Conservation (phyloP, 2,329 filamentous ascomycete species). For the Penicillium sp. region DNA sequence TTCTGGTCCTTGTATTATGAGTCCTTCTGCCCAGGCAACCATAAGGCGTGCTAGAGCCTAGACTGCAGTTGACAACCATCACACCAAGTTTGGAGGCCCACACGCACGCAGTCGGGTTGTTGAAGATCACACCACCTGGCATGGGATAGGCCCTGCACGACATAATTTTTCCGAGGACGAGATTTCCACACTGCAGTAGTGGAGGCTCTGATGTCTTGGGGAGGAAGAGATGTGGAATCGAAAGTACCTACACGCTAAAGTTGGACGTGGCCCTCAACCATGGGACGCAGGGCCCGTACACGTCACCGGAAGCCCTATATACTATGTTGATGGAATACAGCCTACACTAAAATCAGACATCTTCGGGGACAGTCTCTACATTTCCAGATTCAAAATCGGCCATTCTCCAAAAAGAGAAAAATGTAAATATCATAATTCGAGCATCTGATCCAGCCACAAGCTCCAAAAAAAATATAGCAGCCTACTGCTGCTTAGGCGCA, state of each 20-base stretch:
- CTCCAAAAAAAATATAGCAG: conserved; percentile 6
- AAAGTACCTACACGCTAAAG: conserved; percentile 23
- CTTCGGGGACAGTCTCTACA: background rate
- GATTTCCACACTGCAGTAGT: conserved; percentile 5
- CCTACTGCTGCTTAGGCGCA: conserved; percentile 33
- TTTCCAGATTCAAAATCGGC: background rate
- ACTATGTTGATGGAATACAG: background rate
- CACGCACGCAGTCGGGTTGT: conserved; percentile 13
- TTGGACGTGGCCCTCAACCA: conserved; percentile 26
- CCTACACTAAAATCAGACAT: background rate
- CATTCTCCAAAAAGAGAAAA: background rate
- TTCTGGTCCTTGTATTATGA: background rate
- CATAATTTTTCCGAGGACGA: conserved; percentile 17
- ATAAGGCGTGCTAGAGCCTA: conserved; percentile 17
- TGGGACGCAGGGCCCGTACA: conserved; percentile 25
- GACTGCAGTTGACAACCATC: background rate
- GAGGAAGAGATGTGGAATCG: background rate
- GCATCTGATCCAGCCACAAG: conserved; percentile 8
- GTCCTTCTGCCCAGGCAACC: conserved; percentile 15
- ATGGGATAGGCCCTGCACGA: conserved; percentile 21
- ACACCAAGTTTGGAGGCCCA: conserved; percentile 2
- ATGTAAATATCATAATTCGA: background rate
- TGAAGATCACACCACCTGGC: conserved; percentile 19
- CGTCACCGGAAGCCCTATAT: conserved; percentile 22
- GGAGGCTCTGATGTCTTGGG: conserved; percentile 15